Evolutionary conservation across 495 filamentous ascomycete species (phyloP).

Genomic region (Penicillium roqueforti): DNA sequence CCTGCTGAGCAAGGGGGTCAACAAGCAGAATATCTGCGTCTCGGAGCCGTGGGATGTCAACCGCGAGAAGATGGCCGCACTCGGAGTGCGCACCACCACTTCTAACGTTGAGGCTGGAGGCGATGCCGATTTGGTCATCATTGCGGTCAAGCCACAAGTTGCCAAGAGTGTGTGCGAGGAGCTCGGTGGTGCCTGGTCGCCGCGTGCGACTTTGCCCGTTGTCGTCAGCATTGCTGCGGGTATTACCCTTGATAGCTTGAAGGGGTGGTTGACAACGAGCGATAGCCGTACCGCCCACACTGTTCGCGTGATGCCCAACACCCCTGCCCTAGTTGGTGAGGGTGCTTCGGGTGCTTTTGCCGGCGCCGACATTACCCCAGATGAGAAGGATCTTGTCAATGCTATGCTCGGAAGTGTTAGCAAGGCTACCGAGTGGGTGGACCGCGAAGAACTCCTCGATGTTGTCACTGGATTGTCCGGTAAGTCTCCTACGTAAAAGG

Average conservation of each 20-base stretch:
- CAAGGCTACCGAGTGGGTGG: constrained; percentile 41
- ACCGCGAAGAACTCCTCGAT: constrained; percentile 38
- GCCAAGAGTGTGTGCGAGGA: constrained; percentile 90
- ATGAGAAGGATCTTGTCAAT: constrained; percentile 37
- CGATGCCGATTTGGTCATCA: constrained; percentile 83
- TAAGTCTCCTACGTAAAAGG: constrained; percentile 13
- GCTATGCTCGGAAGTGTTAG: constrained; percentile 35
- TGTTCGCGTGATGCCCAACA: constrained; percentile 44
- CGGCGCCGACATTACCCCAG: constrained; percentile 24
- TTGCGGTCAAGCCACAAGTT: constrained; percentile 69
- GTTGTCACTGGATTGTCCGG: constrained; percentile 42
- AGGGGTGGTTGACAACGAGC: constrained; percentile 28
- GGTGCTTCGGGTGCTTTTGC: constrained; percentile 36
- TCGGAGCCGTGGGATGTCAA: constrained; percentile 81
- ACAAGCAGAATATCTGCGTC: constrained; percentile 50
- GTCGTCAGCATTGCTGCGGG: constrained; percentile 42
- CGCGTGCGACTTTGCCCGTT: constrained; percentile 59
- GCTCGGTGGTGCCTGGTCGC: constrained; percentile 75
- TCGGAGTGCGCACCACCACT: constrained; percentile 76
- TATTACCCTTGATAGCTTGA: constrained; percentile 36
- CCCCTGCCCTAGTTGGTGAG: constrained; percentile 37
- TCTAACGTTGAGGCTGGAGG: constrained; percentile 87
- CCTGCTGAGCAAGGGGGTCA: constrained; percentile 32
- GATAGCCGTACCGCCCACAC: constrained; percentile 28
- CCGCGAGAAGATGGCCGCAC: constrained; percentile 82